Base-by-base conservation (phyloP, 345 rosid genomes). In the Populus deltoides region DNA sequence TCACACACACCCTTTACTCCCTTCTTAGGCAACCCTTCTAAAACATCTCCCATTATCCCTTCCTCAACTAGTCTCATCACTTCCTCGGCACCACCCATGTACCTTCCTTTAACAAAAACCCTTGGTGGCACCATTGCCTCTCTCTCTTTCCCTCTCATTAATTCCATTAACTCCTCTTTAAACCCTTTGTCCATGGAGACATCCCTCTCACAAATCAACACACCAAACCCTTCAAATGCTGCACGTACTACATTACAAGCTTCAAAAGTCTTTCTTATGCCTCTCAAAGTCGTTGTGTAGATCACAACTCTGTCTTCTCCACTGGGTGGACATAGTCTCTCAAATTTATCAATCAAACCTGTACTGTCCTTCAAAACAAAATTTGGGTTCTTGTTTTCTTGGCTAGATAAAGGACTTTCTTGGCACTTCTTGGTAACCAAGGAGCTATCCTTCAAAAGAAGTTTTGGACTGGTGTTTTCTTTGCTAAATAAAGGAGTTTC, bases 261-360 rank as follows among this genome's bases (percentile, higher is more conserved):
- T 68, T 92, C 97, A 83, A 90, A 93, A 4, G 99, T 95, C n/a
- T 88, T 77, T 41, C 98, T 89, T 68, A 95, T 88, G 6, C 91
- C 92, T 47, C 92, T 90, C 76, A 95, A 90, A 75, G 97, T 87
- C 5, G 98, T 95, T 80, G 86, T 90, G 87, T 95, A 95, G 11
- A 94, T 87, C 80, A 92, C 93, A 68, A 94, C 78, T 80, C 89
- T 92, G 74, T 75, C 82, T 72, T 90, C 86, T 7, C 90, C 86
- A 61, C 88, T 91, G 6, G 90, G 92, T 8, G 84, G 84, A 7
- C 84, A 81, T 12, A 77, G 29, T 4, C 12, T 73, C 59, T 81
- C 75, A 15, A 47, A 73, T 62, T 22, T 70, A 17, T 77, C 78
- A 2, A 81, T 59, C 24, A 45, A 66, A 27, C 16, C 17, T 0